Base-by-base conservation (phyloP, 371 early-diverging fungal genomes). In the Catenaria anguillulae region DNA sequence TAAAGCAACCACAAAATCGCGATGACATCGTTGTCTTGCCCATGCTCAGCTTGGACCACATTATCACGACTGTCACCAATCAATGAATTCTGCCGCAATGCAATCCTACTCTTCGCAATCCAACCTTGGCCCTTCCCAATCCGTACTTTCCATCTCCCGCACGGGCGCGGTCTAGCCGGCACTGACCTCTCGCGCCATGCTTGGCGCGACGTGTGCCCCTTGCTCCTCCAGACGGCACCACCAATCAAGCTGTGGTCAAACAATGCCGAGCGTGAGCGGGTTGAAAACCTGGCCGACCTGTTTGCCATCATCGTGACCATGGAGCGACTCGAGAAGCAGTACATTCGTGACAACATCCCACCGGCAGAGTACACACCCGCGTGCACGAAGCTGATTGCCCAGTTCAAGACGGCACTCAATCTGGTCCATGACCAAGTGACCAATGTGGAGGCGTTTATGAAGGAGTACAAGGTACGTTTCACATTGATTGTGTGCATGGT, bases 271-370 rank as follows among this genome's bases (percentile, higher is more conserved):
- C 78, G 94, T 63, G 93, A 92, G 64, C 84, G 78, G 62, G 90
- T 85, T 71, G 95, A 96, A 61, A 89, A 87, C 66, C 79, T 87
- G 81, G 93, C 93, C 2, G 93, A 94, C 62, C 72, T 96, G 21
- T 96, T 88, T 72, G 80, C 90, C 8, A 90, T 96, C 48, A 82
- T 96, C 29, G 82, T 93, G 19, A 79, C 87, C 13, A 81, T 89
- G 64, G 94, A 96, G 65, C 88, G 90, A 59, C 72, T 96, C 29
- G 97, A 96, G 68, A 83, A 86, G 63, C 93, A 95, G 0, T 96
- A 92, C 68, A 87, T 94, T 59, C 79, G 92, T 45, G 93, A 92
- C 72, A 84, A 88, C 2, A 81, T 93, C 23, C 73, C 86, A 0
- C 78, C 87, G 19, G 77, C 81, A 63, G 92, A 90, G 82, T 92